phyloP scores from a whole-genome alignment of 2,329 filamentous ascomycete genomes.

The Simplicillium aogashimaense region DNA sequence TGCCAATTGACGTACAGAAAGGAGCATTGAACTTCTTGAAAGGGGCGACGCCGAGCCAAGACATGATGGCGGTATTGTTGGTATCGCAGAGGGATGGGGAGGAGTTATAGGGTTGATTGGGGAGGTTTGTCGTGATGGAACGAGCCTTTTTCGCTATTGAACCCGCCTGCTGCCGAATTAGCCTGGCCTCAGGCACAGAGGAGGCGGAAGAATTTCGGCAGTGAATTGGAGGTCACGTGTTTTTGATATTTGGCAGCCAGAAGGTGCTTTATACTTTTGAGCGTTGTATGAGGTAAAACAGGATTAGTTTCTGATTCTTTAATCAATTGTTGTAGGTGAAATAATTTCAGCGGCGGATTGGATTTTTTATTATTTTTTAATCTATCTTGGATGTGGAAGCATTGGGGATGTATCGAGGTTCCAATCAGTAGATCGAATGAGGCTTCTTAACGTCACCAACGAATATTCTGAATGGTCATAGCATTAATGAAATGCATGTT shows the following conservation, averaged over 20 bases:
- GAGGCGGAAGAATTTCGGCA: not conserved
- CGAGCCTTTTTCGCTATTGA: conserved; percentile 6
- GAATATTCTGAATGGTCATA: too few relatives aligned
- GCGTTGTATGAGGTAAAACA: not conserved
- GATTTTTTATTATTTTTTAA: too few relatives aligned
- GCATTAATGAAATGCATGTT: too few relatives aligned
- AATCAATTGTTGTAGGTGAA: too few relatives aligned
- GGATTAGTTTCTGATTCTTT: too few relatives aligned
- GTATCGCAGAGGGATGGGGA: conserved; percentile 20
- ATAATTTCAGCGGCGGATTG: too few relatives aligned
- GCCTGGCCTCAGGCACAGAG: not conserved
- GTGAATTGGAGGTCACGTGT: not conserved
- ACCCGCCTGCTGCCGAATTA: not conserved
- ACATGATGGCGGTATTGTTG: conserved; percentile 50
- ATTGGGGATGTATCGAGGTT: too few relatives aligned
- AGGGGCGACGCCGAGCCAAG: conserved; percentile 56
- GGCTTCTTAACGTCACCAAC: too few relatives aligned
- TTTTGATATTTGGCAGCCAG: not conserved
- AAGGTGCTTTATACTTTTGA: not conserved
- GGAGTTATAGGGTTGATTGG: conserved; percentile 23
- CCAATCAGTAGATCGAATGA: too few relatives aligned
- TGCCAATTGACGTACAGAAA: conserved; percentile 54
- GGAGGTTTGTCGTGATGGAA: conserved; percentile 11
- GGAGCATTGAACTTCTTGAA: conserved; percentile 75
- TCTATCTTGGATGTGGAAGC: too few relatives aligned